Evolutionary conservation across 2,329 filamentous ascomycete genomes (phyloP).

Genomic region (Aspergillus ochraceoroseus): DNA sequence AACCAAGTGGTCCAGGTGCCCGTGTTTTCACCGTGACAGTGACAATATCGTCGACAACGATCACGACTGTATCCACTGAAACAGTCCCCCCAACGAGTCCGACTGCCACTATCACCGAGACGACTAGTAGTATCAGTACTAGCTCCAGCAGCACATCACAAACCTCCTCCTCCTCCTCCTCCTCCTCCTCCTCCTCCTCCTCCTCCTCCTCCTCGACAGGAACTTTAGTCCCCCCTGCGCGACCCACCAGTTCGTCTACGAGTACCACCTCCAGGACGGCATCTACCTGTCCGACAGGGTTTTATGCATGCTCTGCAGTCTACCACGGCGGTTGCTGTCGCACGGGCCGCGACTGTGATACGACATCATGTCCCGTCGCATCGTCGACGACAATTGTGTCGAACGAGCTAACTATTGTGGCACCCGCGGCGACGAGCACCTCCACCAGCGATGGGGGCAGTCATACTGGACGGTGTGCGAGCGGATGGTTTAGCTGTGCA

Average conservation of each 20-base stretch:
- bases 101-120: slow-evolving; percentile 31
- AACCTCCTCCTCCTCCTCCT: slow-evolving; percentile 22
- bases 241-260: slow-evolving; percentile 37
- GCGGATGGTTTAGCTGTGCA: slow-evolving; percentile 72
- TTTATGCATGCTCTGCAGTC: slow-evolving; percentile 81
- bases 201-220: slow-evolving; percentile 25
- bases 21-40: slow-evolving; percentile 36
- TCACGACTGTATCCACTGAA: slow-evolving; percentile 31
- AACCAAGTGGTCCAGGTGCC: slow-evolving; percentile 25
- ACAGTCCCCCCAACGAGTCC: slow-evolving; percentile 28
- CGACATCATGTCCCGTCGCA: slow-evolving; percentile 68
- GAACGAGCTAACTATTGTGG: slow-evolving; percentile 65
- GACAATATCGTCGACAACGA: slow-evolving; percentile 31
- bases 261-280: slow-evolving; percentile 39
- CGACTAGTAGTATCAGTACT: slow-evolving; percentile 34
- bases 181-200: too few relatives aligned
- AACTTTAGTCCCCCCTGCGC: slow-evolving; percentile 34
- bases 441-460: slow-evolving; percentile 28
- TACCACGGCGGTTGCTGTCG: slow-evolving; percentile 82
- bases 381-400: slow-evolving; percentile 61
- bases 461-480: slow-evolving; percentile 57
- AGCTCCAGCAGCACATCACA: slow-evolving; percentile 36
- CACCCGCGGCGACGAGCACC: slow-evolving; percentile 49
- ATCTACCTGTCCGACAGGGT: slow-evolving; percentile 72
- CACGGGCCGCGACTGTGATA: slow-evolving; percentile 77